Evolutionary conservation across 78 protist species (phyloP), one percentile per base, ranked within the genome.

Genomic region (Bodo saltans): DNA sequence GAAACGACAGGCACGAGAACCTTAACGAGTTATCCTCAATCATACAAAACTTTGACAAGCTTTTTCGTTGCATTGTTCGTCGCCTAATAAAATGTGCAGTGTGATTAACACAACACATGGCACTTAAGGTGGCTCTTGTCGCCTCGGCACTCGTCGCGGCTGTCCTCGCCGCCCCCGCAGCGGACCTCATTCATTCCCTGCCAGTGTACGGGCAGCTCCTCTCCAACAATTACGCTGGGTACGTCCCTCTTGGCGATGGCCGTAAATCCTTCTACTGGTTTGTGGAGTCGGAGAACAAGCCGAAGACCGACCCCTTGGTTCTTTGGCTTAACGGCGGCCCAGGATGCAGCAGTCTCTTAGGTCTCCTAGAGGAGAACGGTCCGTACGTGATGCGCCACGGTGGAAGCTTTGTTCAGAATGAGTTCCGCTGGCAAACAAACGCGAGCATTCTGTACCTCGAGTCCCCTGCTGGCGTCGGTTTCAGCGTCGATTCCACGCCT

Each of bases 251-350:
- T 17, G 17, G 17, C 60, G 60, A 47, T 8, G 17, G 60, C 60
- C 60, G 60, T 17, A 47, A 47, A 17, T 8, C 60, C 60, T 90
- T 88, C 78, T 92, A 78, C 78, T 89, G 94, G 94, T 81, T 87
- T 29, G 89, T 90, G 25, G 92, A 79, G 79, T 34, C 84, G 12
- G 88, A 89, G 40, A 0, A 40, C 79, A 21, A 37, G 2, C 95
- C 95, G 0, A 29, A 72, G 29, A 85, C 34, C 29, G 92, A 87
- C 42, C 95, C 95, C 3, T 60, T 90, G n/a, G 83, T 88, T 28
- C 85, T 90, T 35, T 92, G 95, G 95, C n/a, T 90, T 74, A 88
- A 78, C 28, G 95, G 95, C 1, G 95, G 95, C 38, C 95, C 95
- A 1, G 95, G 95, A 37, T 90, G 88, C 70, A 25, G 47, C 68